These are phyloP conservation scores for Aspergillus heteromorphus DNA, from an alignment of 495 filamentous ascomycete genomes.

Conservation along the genomic window DNA sequence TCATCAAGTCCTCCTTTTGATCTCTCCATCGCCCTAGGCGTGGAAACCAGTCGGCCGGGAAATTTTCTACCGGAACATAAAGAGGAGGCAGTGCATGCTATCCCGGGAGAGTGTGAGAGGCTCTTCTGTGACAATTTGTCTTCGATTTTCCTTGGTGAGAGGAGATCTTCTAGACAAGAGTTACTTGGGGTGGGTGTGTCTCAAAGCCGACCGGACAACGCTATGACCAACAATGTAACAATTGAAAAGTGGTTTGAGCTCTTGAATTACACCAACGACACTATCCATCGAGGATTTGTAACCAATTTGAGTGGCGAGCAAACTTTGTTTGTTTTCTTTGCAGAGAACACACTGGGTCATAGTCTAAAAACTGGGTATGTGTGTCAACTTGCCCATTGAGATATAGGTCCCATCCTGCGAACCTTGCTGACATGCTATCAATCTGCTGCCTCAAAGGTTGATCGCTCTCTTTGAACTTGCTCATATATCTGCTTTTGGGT, in stretches of 20 bases:
- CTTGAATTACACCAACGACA: slow-evolving; percentile 81
- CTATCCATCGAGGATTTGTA: slow-evolving; percentile 79
- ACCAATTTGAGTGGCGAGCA: slow-evolving; percentile 56
- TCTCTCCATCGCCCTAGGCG: slow-evolving; percentile 54
- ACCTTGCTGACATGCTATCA: neutral
- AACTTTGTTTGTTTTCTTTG: slow-evolving; percentile 85
- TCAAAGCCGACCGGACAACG: slow-evolving; percentile 28
- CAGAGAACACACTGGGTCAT: slow-evolving; percentile 56
- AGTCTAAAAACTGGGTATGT: slow-evolving; percentile 86
- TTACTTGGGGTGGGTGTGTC: slow-evolving; percentile 75
- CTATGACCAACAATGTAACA: slow-evolving; percentile 23
- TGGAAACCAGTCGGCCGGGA: slow-evolving; percentile 47
- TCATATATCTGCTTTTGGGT: slow-evolving; percentile 58
- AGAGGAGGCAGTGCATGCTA: slow-evolving; percentile 89
- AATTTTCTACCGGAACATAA: slow-evolving; percentile 44
- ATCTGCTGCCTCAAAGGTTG: slow-evolving; percentile 48
- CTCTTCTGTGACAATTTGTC: slow-evolving; percentile 95
- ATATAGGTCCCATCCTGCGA: neutral
- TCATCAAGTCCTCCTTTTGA: slow-evolving; percentile 79
- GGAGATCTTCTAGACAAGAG: slow-evolving; percentile 56
- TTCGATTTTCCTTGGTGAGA: slow-evolving; percentile 92
- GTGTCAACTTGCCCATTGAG: neutral
- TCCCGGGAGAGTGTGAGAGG: slow-evolving; percentile 99
- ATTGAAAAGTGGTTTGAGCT: slow-evolving; percentile 66
- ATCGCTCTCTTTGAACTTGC: slow-evolving; percentile 90